A percentile compares a stretch with the other conserved stretches of the same genome.
phyloP scores from a whole-genome alignment of 73 alveolate species.

The Tetrahymena borealis region DNA sequence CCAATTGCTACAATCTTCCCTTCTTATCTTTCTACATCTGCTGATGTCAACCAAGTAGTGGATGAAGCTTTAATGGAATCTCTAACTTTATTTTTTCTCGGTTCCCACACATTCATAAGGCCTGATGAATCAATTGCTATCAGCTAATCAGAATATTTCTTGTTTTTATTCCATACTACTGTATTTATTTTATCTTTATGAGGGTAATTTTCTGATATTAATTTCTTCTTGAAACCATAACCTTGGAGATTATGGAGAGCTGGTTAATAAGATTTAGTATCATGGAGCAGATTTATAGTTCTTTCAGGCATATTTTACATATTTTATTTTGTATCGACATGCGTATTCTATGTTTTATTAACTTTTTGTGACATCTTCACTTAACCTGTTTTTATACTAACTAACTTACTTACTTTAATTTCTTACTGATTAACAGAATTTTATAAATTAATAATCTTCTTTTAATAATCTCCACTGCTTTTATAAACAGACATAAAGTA shows the following conservation, averaged over 20 bases:
- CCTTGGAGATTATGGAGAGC: neutral
- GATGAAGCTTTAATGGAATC: slow-evolving; percentile 27
- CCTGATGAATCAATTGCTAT: slow-evolving; percentile 41
- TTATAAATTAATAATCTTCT: no score
- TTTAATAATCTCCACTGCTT: no score
- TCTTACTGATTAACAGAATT: no score
- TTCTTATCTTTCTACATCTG: slow-evolving; percentile 36
- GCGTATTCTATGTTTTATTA: neutral
- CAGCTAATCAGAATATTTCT: slow-evolving; percentile 19
- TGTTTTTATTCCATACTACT: slow-evolving; percentile 26
- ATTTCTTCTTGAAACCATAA: neutral
- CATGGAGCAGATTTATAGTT: neutral
- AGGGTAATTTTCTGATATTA: neutral
- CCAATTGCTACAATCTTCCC: slow-evolving; percentile 42
- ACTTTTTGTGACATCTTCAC: neutral
- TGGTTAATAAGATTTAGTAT: neutral
- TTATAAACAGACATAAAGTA: no score
- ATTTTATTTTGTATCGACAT: neutral
- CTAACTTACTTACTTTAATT: no score
- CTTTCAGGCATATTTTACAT: neutral
- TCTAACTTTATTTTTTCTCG: slow-evolving; percentile 20
- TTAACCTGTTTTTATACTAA: no score
- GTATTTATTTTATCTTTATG: slow-evolving; percentile 5
- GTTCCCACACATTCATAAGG: slow-evolving; percentile 34
- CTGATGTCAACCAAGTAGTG: slow-evolving; percentile 37